These are phyloP conservation scores for Ophiostoma novo-ulmi DNA, from an alignment of 2,329 filamentous ascomycete species.

Conservation along the genomic window DNA sequence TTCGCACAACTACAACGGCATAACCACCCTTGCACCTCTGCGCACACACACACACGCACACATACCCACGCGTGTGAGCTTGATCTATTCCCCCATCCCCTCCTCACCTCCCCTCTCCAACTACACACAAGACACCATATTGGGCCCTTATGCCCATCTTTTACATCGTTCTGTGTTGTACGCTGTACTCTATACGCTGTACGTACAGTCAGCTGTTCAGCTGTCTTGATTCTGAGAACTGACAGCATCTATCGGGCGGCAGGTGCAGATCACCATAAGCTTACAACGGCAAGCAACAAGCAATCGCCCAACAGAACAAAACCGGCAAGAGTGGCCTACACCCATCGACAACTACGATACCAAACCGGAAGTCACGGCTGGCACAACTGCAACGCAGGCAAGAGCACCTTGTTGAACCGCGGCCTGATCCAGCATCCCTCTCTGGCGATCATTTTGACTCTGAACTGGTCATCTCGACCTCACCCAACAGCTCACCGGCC, in stretches of 20 bases:
- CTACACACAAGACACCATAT: neutral
- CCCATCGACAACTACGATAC: neutral
- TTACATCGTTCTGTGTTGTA: conserved; percentile 16
- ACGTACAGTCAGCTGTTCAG: neutral
- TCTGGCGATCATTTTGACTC: neutral
- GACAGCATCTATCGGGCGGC: conserved; percentile 10
- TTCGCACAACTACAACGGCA: neutral
- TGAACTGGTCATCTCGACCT: neutral
- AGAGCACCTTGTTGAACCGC: neutral
- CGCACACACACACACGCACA: neutral
- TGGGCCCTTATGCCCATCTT: neutral
- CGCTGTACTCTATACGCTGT: neutral
- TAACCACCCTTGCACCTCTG: neutral
- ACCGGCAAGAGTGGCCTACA: neutral
- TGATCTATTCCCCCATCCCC: neutral
- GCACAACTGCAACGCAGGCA: neutral
- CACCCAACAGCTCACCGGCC: neutral
- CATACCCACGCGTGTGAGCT: neutral
- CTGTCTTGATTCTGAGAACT: conserved; percentile 19
- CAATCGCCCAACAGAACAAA: neutral
- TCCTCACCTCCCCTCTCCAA: neutral
- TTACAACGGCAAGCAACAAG: neutral
- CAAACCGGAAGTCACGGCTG: neutral
- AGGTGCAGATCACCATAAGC: conserved; percentile 8
- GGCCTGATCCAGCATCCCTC: neutral